Evolutionary conservation across 2,329 filamentous ascomycete genomes (phyloP).

Genomic region (Helotiales sp.): DNA sequence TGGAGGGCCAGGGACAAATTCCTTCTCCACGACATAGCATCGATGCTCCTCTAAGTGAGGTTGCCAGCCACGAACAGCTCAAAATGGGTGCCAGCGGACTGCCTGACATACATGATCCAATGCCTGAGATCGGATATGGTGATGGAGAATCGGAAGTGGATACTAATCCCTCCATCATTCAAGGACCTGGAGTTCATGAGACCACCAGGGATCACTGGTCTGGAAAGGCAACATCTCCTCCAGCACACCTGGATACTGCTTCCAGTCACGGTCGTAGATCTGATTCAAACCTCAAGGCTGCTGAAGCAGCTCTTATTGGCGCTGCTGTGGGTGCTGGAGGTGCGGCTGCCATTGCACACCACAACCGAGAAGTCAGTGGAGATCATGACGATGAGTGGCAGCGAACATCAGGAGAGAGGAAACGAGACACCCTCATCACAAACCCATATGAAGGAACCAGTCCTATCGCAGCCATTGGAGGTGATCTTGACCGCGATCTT

Average conservation of each 20-base stretch:
- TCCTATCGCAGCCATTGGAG: conserved; percentile 56
- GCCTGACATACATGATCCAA: conserved; percentile 70
- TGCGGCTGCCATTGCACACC: conserved; percentile 56
- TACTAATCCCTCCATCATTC: conserved; percentile 84
- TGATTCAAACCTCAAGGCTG: conserved; percentile 39
- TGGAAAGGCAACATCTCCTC: conserved; percentile 58
- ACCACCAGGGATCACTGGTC: conserved; percentile 54
- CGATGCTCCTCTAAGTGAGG: conserved; percentile 58
- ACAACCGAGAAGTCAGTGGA: conserved; percentile 60
- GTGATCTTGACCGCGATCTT: conserved; percentile 50
- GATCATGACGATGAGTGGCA: conserved; percentile 69
- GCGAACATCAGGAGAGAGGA: conserved; percentile 64
- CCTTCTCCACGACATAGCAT: conserved; percentile 62
- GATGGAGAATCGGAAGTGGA: conserved; percentile 68
- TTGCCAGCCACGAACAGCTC: conserved; percentile 48
- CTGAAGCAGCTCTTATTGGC: conserved; percentile 46
- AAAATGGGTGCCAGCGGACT: conserved; percentile 72
- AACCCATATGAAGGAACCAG: conserved; percentile 71
- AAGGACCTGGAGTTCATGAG: conserved; percentile 61
- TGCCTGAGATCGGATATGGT: conserved; percentile 77
- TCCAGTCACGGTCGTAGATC: conserved; percentile 23
- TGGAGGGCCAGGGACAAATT: conserved; percentile 59
- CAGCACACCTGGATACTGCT: conserved; percentile 24
- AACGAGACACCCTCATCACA: conserved; percentile 68
- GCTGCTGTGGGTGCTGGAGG: conserved; percentile 61